A percentile compares a stretch with the other conserved stretches of the same genome.
Conservation (phyloP, 2,329 filamentous ascomycete genomes). For the Fusarium floridanum region DNA sequence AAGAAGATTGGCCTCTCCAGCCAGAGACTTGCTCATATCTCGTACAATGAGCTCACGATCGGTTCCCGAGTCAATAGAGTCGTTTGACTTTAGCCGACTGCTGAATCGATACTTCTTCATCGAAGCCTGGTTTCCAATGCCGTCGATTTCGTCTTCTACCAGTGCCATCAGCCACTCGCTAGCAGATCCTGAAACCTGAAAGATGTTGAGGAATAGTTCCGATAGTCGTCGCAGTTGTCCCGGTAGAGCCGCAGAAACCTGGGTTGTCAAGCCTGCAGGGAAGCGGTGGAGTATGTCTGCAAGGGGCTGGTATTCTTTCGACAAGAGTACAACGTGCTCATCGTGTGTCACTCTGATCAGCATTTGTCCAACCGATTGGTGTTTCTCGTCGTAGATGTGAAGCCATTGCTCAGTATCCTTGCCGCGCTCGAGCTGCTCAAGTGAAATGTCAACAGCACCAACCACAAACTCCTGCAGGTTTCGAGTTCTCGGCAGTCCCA, state of each 20-base stretch:
- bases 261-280: conserved; percentile 83
- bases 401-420: conserved; percentile 91
- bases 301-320: conserved; percentile 85
- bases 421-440: conserved; percentile 82
- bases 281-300: conserved; percentile 89
- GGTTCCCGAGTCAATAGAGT: conserved; percentile 71
- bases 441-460: conserved; percentile 83
- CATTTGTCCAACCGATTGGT: conserved; percentile 84
- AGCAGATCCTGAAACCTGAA: conserved; percentile 88
- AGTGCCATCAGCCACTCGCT: conserved; percentile 92
- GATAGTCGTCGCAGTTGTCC: conserved; percentile 83
- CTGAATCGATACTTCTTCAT: conserved; percentile 81
- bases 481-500: conserved; percentile 52
- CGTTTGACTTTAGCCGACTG: conserved; percentile 77
- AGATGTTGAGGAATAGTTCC: conserved; percentile 92
- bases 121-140: conserved; percentile 84
- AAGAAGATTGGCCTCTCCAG: conserved; percentile 91
- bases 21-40: conserved; percentile 82
- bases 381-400: conserved; percentile 80
- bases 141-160: conserved; percentile 97
- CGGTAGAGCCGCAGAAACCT: conserved; percentile 84
- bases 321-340: conserved; percentile 89
- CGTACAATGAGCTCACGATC: conserved; percentile 80
- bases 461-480: conserved; percentile 66
- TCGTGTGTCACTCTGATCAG: conserved; percentile 86